Evolutionary conservation across 331 rosid species (phyloP), one percentile per base, ranked within the genome.

Genomic region (Quercus phellos): DNA sequence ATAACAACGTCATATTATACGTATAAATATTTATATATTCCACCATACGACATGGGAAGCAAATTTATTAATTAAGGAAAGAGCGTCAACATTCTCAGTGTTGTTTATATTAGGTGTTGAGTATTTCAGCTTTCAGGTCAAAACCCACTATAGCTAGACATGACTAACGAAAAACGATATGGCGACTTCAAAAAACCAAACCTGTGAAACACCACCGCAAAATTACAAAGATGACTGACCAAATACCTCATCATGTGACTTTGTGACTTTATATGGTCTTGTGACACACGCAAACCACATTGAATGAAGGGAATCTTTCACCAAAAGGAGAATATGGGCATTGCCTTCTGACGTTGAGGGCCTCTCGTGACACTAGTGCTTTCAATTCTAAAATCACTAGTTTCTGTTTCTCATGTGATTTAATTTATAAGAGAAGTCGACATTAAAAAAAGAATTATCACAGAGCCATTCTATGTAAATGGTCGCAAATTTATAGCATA

Each of bases 361-460:
- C 30, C 76, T 17, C 82, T 58, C 81, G 76, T 79, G 83, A 77
- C 22, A 12, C 79, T 64, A 69, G 55, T 80, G 35, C 64, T 55
- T 66, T 55, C 63, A 55, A 8, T 29, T 19, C 29, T 8, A 76
- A 32, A 83, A 67, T 80, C 87, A 27, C 54, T 64, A 50, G 74
- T 81, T 78, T 80, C 66, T 67, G 19, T 60, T 50, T 55, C 51
- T 55, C 74, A 4, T 32, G 13, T 10, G 4, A 27, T 13, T 22
- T 38, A 16, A 50, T 79, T 13, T 13, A 32, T 50, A 10, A 10
- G 51, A 2, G 16, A 46, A 11, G 53, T 12, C 13, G 16, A 46
- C 14, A 46, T 38, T 38, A 46, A 46, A 46, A 46, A 46, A 46
- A 46, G 16, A 46, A 46, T 46, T 11, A 46, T 46, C 4, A 12